Evolutionary conservation across 2,329 filamentous ascomycete genomes (phyloP), one percentile per base, ranked within the genome.

Genomic region (Monosporascus sp.): DNA sequence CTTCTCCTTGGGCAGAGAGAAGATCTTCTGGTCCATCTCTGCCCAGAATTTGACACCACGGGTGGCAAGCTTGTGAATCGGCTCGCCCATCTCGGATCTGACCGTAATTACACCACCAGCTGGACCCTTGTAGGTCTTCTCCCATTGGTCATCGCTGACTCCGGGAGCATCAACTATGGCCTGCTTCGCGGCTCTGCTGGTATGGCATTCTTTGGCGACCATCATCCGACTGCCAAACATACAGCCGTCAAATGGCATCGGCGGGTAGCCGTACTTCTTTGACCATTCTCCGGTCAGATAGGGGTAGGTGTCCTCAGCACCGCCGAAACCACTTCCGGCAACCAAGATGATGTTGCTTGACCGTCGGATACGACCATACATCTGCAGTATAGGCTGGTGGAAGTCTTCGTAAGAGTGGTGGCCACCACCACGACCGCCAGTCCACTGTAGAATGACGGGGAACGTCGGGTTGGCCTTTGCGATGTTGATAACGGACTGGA

Each of bases 11-110:
- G 96, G 92, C 48, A 99, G 78, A 68, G 85, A 88, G 78, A 99
- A 99, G 66, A 99, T 97, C 75, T 96, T 97, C 72, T 95, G 84
- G 68, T 99, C 94, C 91, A 99, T 96, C 75, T 99, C 95, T 49
- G 91, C 87, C 94, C 94, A 99, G 79, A 99, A 96, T 52, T 84
- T 79, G 48, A 99, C 92, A 81, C 94, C 94, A 55, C 95, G 88
- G 48, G 94, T 99, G 17, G 94, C 95, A 55, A 99, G 84, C 78
- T 99, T 99, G 79, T 99, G 94, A 58, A 99, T 99, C 6, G 94
- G 95, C 78, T 99, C 94, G 46, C 94, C 95, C 95, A 99, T 99
- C 75, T 99, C 94, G 1, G 94, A 99, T 59, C 91, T 85, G 48
- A 99, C 94, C 27, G 94, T 99, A 65, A 99, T 93, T 58, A 99